Conservation (phyloP, 176 grass and related monocot species). For the Oryza meridionalis region DNA sequence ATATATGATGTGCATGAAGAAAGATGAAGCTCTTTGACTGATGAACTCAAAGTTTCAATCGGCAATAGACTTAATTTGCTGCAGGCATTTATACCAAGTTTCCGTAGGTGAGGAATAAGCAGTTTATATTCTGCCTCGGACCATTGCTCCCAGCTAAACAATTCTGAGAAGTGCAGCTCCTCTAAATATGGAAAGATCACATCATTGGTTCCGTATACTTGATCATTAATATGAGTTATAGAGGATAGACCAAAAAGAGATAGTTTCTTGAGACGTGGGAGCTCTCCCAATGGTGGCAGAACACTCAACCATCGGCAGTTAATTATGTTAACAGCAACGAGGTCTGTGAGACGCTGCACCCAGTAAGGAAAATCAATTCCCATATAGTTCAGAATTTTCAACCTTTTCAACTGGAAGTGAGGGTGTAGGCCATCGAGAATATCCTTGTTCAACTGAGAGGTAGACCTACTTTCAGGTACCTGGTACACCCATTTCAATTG, state of each 20-base stretch:
- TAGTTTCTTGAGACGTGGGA: slow-evolving; percentile 35
- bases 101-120: slow-evolving; percentile 4
- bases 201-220: slow-evolving; percentile 18
- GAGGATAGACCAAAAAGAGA: background rate
- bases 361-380: slow-evolving; percentile 23
- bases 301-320: background rate
- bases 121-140: background rate
- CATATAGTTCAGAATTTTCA: slow-evolving; percentile 19
- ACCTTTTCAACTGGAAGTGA: slow-evolving; percentile 8
- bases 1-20: background rate
- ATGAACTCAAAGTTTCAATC: slow-evolving; percentile 14
- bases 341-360: background rate
- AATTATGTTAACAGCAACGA: background rate
- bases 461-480: background rate
- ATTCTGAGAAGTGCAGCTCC: slow-evolving; percentile 8
- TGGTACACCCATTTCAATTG: background rate
- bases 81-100: background rate
- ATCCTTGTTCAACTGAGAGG: background rate
- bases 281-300: slow-evolving; percentile 37
- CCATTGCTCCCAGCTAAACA: slow-evolving; percentile 16
- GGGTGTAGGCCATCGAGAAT: slow-evolving; percentile 22
- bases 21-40: slow-evolving; percentile 22
- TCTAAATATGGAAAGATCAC: slow-evolving; percentile 35
- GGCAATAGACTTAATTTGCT: background rate
- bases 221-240: slow-evolving; percentile 11